Evolutionary conservation across 139 green algal species (phyloP).

Genomic region (Ostreobium quekettii): DNA sequence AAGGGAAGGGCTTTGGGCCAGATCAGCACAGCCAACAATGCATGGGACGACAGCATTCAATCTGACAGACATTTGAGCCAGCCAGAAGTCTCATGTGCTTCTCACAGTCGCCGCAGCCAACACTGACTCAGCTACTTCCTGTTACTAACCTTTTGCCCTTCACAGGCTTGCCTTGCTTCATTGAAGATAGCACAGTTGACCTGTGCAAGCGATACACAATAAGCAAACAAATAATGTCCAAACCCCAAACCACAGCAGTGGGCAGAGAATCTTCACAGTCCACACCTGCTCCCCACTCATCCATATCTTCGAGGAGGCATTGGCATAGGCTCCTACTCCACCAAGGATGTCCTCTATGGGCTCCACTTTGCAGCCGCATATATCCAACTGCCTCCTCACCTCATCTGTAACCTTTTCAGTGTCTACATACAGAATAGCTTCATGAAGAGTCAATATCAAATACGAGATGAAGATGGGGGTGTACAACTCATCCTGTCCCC

Average conservation of each 20-base stretch:
- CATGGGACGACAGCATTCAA: no score
- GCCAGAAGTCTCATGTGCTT: no score
- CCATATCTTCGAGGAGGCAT: no score
- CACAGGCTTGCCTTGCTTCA: conserved; percentile 2
- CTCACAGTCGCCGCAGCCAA: no score
- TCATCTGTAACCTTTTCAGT: conserved; percentile 52
- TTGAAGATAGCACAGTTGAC: conserved; percentile 4
- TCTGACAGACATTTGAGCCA: no score
- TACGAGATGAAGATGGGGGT: conserved; percentile 91
- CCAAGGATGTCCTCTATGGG: not conserved
- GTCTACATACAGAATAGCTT: conserved; percentile 72
- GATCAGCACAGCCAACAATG: no score
- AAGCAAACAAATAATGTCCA: not conserved
- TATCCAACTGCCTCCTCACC: conserved; percentile 57
- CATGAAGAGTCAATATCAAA: conserved; percentile 45
- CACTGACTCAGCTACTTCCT: no score
- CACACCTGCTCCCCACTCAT: no score
- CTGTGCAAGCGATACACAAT: not conserved
- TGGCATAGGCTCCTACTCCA: not conserved
- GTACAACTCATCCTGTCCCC: conserved; percentile 79
- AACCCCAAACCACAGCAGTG: no score
- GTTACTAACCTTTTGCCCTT: no score
- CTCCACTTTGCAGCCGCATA: conserved; percentile 26
- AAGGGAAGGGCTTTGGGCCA: no score
- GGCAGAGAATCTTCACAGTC: no score